Percentiles rank a stretch among this genome's conserved stretches.
Conservation (phyloP, 352 stramenopile species). For the Phytophthora pseudosyringae region DNA sequence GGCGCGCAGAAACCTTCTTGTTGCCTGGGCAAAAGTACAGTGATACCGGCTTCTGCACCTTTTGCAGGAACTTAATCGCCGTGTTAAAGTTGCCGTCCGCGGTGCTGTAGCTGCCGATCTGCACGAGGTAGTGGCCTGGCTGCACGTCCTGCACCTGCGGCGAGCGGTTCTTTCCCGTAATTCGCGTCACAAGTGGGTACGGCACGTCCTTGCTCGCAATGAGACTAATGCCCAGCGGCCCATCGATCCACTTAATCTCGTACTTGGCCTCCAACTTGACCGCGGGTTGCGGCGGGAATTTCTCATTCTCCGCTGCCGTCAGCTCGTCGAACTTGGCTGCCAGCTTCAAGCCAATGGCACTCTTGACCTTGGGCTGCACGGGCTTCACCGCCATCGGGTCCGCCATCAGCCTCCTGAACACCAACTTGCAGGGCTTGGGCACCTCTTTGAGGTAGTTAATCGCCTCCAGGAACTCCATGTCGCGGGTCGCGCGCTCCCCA, state of each 20-base stretch:
- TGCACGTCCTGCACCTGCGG: slow-evolving; percentile 89
- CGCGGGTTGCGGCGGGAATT: slow-evolving; percentile 61
- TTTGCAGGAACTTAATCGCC: slow-evolving; percentile 90
- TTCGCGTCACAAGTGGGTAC: slow-evolving; percentile 87
- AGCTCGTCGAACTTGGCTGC: slow-evolving; percentile 83
- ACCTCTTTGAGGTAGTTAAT: slow-evolving; percentile 87
- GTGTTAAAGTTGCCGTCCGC: slow-evolving; percentile 89
- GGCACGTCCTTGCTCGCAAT: slow-evolving; percentile 89
- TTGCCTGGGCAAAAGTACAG: slow-evolving; percentile 86
- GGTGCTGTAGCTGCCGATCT: slow-evolving; percentile 87
- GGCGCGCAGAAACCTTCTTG: slow-evolving; percentile 78
- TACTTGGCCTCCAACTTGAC: slow-evolving; percentile 88
- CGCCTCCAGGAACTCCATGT: slow-evolving; percentile 87
- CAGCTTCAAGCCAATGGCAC: slow-evolving; percentile 71
- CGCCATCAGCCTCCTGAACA: slow-evolving; percentile 70
- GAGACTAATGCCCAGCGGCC: slow-evolving; percentile 85
- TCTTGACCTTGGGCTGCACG: slow-evolving; percentile 76
- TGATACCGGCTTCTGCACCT: slow-evolving; percentile 85
- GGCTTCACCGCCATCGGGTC: slow-evolving; percentile 85
- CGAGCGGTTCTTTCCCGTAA: slow-evolving; percentile 89
- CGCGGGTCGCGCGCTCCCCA: slow-evolving; percentile 63
- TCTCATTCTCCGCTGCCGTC: slow-evolving; percentile 70
- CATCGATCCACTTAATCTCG: slow-evolving; percentile 89
- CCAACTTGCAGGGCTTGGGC: slow-evolving; percentile 75
- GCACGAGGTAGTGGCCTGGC: slow-evolving; percentile 86